Conservation (phyloP, 257 asterid species). For the Fraxinus americana region DNA sequence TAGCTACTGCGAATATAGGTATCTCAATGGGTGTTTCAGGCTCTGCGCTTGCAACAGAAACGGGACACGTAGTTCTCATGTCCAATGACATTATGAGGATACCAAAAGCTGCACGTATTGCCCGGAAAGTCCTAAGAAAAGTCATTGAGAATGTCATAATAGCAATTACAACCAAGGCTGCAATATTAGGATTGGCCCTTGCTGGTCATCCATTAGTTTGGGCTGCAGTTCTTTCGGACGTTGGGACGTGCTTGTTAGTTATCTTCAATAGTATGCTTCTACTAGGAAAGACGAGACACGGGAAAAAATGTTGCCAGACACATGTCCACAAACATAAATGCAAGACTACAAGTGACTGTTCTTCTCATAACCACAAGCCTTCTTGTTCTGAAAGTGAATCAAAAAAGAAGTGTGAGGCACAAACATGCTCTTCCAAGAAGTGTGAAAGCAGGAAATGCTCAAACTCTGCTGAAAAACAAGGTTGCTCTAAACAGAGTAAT, state of each 20-base stretch:
- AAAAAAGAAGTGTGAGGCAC: conserved; percentile 17
- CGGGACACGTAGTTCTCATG: conserved; percentile 73
- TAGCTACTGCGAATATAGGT: conserved; percentile 79
- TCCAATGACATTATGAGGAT: conserved; percentile 75
- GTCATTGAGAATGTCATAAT: conserved; percentile 63
- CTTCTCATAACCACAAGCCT: conserved; percentile 17
- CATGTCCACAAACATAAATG: conserved; percentile 19
- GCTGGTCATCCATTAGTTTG: conserved; percentile 89
- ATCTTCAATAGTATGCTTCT: conserved; percentile 84
- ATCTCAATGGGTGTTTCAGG: conserved; percentile 93
- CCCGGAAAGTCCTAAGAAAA: conserved; percentile 54
- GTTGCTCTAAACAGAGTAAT: conserved; percentile 14
- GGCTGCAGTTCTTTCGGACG: conserved; percentile 83
- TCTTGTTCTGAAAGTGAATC: conserved; percentile 34
- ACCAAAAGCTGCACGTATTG: conserved; percentile 54
- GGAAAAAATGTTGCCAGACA: conserved; percentile 17
- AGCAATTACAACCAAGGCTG: conserved; percentile 56
- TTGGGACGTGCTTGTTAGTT: conserved; percentile 80
- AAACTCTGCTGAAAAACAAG: conserved; percentile 17
- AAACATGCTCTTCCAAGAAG: conserved; percentile 28
- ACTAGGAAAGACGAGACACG: conserved; percentile 32
- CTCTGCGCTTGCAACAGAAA: conserved; percentile 77
- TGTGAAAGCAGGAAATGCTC: conserved; percentile 23
- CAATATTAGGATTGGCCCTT: conserved; percentile 65
- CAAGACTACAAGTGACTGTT: not conserved